Conservation (phyloP, 1,284 basidiomycete species). For the Leccinum pachyderme region DNA sequence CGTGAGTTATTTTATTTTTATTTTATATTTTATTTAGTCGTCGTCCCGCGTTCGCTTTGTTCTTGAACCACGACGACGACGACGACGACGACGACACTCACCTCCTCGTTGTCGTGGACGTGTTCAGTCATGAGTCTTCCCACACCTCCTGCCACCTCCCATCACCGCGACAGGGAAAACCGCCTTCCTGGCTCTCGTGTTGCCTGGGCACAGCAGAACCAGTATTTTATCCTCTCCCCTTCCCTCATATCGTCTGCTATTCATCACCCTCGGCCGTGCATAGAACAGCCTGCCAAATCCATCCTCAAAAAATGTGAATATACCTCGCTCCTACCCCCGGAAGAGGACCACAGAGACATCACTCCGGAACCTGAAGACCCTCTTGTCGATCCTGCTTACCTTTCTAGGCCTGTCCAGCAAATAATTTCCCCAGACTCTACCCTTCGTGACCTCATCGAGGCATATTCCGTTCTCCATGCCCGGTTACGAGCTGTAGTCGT, state of each 20-base stretch:
- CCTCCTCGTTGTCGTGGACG: slow-evolving; percentile 15
- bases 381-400: slow-evolving; percentile 59
- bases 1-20: slow-evolving; percentile 32
- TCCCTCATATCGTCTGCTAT: slow-evolving; percentile 33
- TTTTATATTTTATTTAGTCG: slow-evolving; percentile 14
- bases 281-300: slow-evolving; percentile 49
- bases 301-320: slow-evolving; percentile 57
- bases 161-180: slow-evolving; percentile 55
- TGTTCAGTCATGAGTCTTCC: slow-evolving; percentile 43
- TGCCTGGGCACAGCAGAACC: slow-evolving; percentile 57
- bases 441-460: slow-evolving; percentile 61
- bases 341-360: slow-evolving; percentile 52
- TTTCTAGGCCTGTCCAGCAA: slow-evolving; percentile 55
- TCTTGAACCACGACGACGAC: slow-evolving; percentile 25
- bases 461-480: slow-evolving; percentile 65
- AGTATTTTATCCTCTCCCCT: slow-evolving; percentile 48
- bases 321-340: slow-evolving; percentile 36
- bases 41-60: background rate
- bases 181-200: slow-evolving; percentile 45
- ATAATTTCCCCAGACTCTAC: slow-evolving; percentile 50
- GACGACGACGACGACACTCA: background rate
- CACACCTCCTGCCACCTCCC: slow-evolving; percentile 63
- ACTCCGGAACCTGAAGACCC: slow-evolving; percentile 73
- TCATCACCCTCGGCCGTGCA: slow-evolving; percentile 36
- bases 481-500: slow-evolving; percentile 54